phyloP scores from a whole-genome alignment of 345 rosid genomes.

The Aquilaria sinensis region DNA sequence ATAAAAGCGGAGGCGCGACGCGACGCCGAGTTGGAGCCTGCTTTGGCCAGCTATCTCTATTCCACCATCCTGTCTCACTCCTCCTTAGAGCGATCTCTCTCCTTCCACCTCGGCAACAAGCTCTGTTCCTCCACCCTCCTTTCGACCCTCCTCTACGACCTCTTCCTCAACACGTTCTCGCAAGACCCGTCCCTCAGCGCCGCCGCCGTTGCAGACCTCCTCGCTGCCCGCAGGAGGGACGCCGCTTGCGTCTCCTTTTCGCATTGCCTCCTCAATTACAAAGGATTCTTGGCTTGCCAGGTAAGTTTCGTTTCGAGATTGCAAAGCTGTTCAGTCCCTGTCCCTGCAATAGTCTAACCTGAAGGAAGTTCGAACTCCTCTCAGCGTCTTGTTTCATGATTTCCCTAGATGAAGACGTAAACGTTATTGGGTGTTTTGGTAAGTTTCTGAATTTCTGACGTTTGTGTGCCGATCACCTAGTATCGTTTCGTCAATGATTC shows the following conservation, averaged over 20 bases:
- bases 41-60: constrained; percentile 87
- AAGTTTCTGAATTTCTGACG: too few species aligned
- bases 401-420: too few species aligned
- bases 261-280: constrained; percentile 93
- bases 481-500: too few species aligned
- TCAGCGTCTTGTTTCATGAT: too few species aligned
- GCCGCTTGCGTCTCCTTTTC: constrained; percentile 97
- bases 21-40: constrained; percentile 94
- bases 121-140: constrained; percentile 96
- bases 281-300: constrained; percentile 96
- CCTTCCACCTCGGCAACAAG: constrained; percentile 94
- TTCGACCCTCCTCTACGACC: constrained; percentile 90
- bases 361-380: too few species aligned
- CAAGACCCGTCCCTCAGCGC: constrained; percentile 64
- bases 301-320: constrained; percentile 17
- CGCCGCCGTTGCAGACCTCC: constrained; percentile 92
- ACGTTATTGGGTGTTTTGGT: too few species aligned
- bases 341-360: too few species aligned
- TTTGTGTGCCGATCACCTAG: too few species aligned
- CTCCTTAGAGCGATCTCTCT: constrained; percentile 76
- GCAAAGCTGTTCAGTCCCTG: background rate
- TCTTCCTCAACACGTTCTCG: constrained; percentile 75
- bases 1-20: constrained; percentile 87
- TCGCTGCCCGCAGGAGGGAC: constrained; percentile 79
- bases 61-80: constrained; percentile 95